Conservation (phyloP, 2,329 filamentous ascomycete genomes). For the Monosporascus sp. region DNA sequence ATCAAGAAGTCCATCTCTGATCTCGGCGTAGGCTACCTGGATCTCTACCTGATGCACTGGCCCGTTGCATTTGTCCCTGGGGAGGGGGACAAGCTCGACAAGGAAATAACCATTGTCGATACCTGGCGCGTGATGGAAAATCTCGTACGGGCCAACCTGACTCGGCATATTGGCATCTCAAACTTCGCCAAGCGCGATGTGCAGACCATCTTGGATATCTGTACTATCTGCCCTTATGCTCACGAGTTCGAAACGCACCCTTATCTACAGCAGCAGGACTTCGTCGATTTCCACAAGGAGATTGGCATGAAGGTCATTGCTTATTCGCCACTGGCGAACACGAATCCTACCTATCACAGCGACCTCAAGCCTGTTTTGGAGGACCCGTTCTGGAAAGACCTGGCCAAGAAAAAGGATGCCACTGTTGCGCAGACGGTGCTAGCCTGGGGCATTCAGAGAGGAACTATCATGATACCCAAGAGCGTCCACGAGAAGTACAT, state of each 20-base stretch:
- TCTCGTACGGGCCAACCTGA: slow-evolving; percentile 45
- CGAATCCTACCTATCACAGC: slow-evolving; percentile 41
- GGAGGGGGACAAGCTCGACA: slow-evolving; percentile 21
- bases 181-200: slow-evolving; percentile 48
- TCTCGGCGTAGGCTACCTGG: slow-evolving; percentile 43
- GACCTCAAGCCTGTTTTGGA: slow-evolving; percentile 29
- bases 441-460: slow-evolving; percentile 42
- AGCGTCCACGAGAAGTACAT: slow-evolving; percentile 37
- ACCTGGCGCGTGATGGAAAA: slow-evolving; percentile 57
- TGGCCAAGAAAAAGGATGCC: slow-evolving; percentile 34
- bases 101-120: slow-evolving; percentile 25
- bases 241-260: slow-evolving; percentile 55
- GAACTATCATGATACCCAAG: slow-evolving; percentile 46
- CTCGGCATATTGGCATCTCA: slow-evolving; percentile 54
- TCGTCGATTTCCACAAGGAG: slow-evolving; percentile 38
- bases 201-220: slow-evolving; percentile 33
- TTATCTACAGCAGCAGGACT: slow-evolving; percentile 44
- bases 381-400: slow-evolving; percentile 31
- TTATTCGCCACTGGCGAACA: slow-evolving; percentile 47
- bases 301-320: slow-evolving; percentile 38
- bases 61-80: slow-evolving; percentile 30
- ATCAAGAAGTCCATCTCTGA: slow-evolving; percentile 41
- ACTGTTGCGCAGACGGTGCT: slow-evolving; percentile 39
- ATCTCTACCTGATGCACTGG: slow-evolving; percentile 46
- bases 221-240: slow-evolving; percentile 44